A percentile compares a stretch with the other conserved stretches of the same genome.
Conservation (phyloP, 257 asterid species). For the Perilla frutescens region DNA sequence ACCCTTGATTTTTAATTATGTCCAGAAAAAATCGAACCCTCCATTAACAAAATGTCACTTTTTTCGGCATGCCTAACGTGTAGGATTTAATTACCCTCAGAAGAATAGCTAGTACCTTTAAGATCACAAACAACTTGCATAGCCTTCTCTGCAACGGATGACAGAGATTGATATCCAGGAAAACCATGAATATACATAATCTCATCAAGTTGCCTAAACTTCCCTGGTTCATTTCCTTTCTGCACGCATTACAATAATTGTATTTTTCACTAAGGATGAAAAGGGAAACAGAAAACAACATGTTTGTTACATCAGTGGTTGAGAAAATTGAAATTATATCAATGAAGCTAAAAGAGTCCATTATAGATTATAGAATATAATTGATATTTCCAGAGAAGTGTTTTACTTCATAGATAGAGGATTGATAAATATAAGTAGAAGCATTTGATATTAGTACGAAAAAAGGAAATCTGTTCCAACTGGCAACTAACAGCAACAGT, state of each 20-base stretch:
- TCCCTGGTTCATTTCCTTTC: slow-evolving; percentile 87
- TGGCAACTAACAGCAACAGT: slow-evolving; percentile 18
- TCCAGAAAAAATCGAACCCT: not conserved
- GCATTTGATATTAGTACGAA: slow-evolving; percentile 16
- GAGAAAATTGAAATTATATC: not conserved
- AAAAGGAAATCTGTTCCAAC: slow-evolving; percentile 9
- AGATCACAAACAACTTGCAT: slow-evolving; percentile 93
- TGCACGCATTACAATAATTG: slow-evolving; percentile 42
- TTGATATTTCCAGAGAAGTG: slow-evolving; percentile 9
- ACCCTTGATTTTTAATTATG: slow-evolving; percentile 2
- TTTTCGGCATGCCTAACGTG: not conserved
- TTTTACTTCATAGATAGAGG: slow-evolving; percentile 23
- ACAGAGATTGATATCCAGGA: slow-evolving; percentile 77
- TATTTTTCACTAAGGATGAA: slow-evolving; percentile 25
- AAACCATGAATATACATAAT: slow-evolving; percentile 67
- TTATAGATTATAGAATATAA: slow-evolving; percentile 17
- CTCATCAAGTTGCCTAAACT: slow-evolving; percentile 93
- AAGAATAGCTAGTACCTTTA: slow-evolving; percentile 60
- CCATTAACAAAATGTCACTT: not conserved
- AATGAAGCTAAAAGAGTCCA: slow-evolving; percentile 16
- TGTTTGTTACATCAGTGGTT: not conserved
- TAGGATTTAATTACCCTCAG: not conserved
- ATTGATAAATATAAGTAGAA: slow-evolving; percentile 19
- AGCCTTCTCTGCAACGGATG: slow-evolving; percentile 66
- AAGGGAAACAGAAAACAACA: not conserved